Percentiles rank a stretch among this genome's conserved stretches.
Conservation (phyloP, 371 early-diverging fungal species). For the Lichtheimia ramosa region DNA sequence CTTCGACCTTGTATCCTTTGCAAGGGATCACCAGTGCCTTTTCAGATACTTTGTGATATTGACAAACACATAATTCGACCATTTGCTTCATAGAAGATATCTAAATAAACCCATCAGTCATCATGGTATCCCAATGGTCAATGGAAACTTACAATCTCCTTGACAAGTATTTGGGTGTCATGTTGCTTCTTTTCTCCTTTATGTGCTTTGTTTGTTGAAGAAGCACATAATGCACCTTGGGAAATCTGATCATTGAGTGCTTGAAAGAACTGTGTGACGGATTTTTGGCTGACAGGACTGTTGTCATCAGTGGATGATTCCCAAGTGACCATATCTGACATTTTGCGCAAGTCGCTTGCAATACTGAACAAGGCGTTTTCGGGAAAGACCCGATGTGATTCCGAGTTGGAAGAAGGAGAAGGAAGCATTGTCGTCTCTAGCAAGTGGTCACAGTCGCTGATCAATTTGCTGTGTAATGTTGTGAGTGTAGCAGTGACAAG, state of each 20-base stretch:
- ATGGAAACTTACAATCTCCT: conserved; percentile 36
- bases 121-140: too few species aligned
- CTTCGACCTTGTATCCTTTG: conserved; percentile 29
- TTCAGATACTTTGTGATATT: conserved; percentile 20
- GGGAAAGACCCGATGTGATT: conserved; percentile 18
- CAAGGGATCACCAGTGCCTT: conserved; percentile 26
- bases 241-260: conserved; percentile 11
- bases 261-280: conserved; percentile 8
- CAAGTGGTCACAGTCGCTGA: conserved; percentile 37
- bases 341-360: conserved; percentile 33
- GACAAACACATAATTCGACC: conserved; percentile 22
- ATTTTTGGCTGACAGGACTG: conserved; percentile 8
- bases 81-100: conserved; percentile 20
- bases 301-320: conserved; percentile 24
- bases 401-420: conserved; percentile 2
- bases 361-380: conserved; percentile 26
- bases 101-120: conserved; percentile 9
- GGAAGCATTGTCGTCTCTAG: conserved; percentile 17
- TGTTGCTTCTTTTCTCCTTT: conserved; percentile 1
- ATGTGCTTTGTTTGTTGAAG: neutral
- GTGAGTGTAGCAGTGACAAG: conserved; percentile 45
- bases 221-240: neutral
- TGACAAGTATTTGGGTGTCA: conserved; percentile 19
- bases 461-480: conserved; percentile 42
- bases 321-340: conserved; percentile 51